Evolutionary conservation across 2,329 filamentous ascomycete genomes (phyloP), one percentile per base, ranked within the genome.

Genomic region (Penicillium fuscoglaucum): DNA sequence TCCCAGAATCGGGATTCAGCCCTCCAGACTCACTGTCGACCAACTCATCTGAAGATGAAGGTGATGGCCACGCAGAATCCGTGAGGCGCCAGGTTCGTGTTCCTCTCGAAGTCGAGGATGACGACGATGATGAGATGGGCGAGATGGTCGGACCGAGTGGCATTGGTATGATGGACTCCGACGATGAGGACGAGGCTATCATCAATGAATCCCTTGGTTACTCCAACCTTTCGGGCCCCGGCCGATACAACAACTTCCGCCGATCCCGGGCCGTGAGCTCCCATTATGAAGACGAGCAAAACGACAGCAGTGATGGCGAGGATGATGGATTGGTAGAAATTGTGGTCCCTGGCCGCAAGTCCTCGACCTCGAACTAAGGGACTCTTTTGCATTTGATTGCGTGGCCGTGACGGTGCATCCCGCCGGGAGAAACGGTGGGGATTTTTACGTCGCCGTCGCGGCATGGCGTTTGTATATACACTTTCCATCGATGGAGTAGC

Each of bases 121-220:
- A 77, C 24, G 82, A 76, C 21, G 76, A 78, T 46, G 78, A 78
- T 52, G 76, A 79, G 43, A 79, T 79, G 77, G 77, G 77, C 73
- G 83, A 73, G 56, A 79, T 80, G 75, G 76, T 79, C 17, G 75
- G 71, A 37, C 80, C 63, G 63, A 74, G 55, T 69, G 75, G 68
- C 43, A 78, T 78, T 46, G 80, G 76, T 29, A 80, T 80, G 57
- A 67, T 79, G 68, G 81, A 82, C 51, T 81, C 80, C 29, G 80
- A 80, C 35, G 83, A 82, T 15, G 78, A 80, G 37, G 80, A 84
- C 13, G 82, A 85, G 6, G 82, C 75, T 26, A 74, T 78, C 39
- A 76, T 85, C 29, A 84, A 86, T 41, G 85, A 89, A 61, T 86
- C 87, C 66, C 84, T 89, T 75, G 87, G 86, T 15, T 87, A 89